These are phyloP conservation scores for Candida pseudocylindracea DNA, from an alignment of 1,139 yeast genomes.

Conservation along the genomic window DNA sequence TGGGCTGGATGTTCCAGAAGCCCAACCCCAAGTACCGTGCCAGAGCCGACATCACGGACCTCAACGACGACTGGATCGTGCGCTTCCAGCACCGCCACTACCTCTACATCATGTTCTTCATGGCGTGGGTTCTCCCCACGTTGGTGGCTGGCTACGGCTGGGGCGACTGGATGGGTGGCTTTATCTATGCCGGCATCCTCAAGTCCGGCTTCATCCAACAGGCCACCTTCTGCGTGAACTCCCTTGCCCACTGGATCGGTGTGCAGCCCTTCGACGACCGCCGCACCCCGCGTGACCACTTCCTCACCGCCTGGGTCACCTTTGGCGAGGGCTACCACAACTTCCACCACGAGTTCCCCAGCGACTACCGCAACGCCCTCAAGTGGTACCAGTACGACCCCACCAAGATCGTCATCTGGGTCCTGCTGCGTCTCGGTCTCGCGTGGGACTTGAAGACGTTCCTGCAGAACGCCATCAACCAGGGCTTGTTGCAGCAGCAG, in stretches of 20 bases:
- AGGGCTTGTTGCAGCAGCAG: constrained; percentile 72
- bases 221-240: constrained; percentile 96
- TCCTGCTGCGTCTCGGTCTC: constrained; percentile 54
- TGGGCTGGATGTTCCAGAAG: constrained; percentile 92
- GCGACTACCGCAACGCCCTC: constrained; percentile 94
- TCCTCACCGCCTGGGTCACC: constrained; percentile 81
- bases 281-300: constrained; percentile 94
- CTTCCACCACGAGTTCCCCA: constrained; percentile 98
- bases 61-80: constrained; percentile 77
- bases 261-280: constrained; percentile 95
- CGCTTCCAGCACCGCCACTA: constrained; percentile 89
- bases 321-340: constrained; percentile 98
- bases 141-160: constrained; percentile 58
- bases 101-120: constrained; percentile 36
- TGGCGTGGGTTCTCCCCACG: constrained; percentile 59
- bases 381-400: constrained; percentile 99
- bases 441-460: constrained; percentile 84
- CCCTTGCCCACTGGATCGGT: constrained; percentile 97
- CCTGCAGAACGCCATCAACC: constrained; percentile 89
- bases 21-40: constrained; percentile 94
- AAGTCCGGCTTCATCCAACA: constrained; percentile 80
- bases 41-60: constrained; percentile 87
- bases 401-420: constrained; percentile 62
- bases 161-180: constrained; percentile 88
- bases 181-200: constrained; percentile 73